A percentile compares a stretch with the other conserved stretches of the same genome.
Evolutionary conservation across 768 basidiomycete species (phyloP).

Genomic region (Tylopilus sp.): DNA sequence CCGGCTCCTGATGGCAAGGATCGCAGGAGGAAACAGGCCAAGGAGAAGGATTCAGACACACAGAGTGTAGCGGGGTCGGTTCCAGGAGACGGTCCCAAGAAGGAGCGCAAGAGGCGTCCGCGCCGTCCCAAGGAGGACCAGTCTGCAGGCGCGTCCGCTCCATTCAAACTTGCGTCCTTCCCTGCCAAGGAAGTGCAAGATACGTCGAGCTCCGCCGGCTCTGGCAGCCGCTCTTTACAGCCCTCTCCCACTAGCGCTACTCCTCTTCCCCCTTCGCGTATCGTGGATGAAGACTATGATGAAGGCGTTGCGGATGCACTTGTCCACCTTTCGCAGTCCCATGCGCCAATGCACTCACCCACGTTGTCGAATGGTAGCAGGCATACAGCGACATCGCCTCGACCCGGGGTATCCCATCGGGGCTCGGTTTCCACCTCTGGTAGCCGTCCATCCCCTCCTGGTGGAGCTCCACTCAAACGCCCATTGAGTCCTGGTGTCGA

Average conservation of each 20-base stretch:
- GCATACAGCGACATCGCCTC: conserved; percentile 46
- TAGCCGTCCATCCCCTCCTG: conserved; percentile 63
- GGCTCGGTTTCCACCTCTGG: conserved; percentile 66
- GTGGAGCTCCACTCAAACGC: conserved; percentile 53
- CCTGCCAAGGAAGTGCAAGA: conserved; percentile 53
- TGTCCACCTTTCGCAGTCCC: conserved; percentile 59
- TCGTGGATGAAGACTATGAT: conserved; percentile 92
- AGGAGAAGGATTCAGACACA: conserved; percentile 47
- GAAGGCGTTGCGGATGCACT: conserved; percentile 87
- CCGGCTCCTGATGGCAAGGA: conserved; percentile 46
- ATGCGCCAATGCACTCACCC: conserved; percentile 44
- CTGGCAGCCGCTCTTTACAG: conserved; percentile 60
- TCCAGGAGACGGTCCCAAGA: conserved; percentile 47
- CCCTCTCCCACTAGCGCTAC: conserved; percentile 67
- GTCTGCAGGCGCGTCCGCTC: conserved; percentile 28
- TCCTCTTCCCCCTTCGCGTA: conserved; percentile 58
- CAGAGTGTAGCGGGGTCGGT: conserved; percentile 29
- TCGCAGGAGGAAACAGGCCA: conserved; percentile 40
- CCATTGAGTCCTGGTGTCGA: conserved; percentile 66
- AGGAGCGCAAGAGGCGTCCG: conserved; percentile 52
- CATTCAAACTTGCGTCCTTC: conserved; percentile 32
- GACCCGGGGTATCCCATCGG: conserved; percentile 49
- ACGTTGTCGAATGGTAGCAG: conserved; percentile 57
- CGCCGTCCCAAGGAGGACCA: conserved; percentile 44
- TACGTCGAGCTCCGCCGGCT: conserved; percentile 61